Base-by-base conservation (phyloP, 2,329 filamentous ascomycete species). In the Colletotrichum noveboracense region DNA sequence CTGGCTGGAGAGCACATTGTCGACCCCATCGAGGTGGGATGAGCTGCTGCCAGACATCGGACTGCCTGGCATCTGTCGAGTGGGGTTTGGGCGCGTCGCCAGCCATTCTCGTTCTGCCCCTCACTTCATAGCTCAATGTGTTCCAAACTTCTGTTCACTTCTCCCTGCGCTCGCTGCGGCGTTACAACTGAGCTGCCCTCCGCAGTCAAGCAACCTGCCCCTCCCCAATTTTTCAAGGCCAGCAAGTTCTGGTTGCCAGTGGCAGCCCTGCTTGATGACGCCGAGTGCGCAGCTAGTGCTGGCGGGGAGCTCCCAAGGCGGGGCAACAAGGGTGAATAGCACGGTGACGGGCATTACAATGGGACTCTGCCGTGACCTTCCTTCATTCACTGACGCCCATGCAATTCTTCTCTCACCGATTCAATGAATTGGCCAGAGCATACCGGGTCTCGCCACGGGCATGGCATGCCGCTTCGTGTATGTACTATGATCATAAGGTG, bases 251-350 rank as follows among this genome's bases (percentile, higher is more conserved):
- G 14, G 34, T 52, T 58, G 34, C 70, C 61, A 62, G 56, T 60
- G 64, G 34, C 64, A 73, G 74, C 74, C 70, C 65, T 74, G 74
- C 58, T 43, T 36, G 34, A 76, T 74, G 70, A 75, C 70, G 73
- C 70, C 55, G 21, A 64, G 26, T 62, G 32, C 52, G 60, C 71
- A 71, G 68, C 38, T n/a, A 56, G 32, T 65, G 34, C 58, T 66
- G 73, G 56, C 56, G 56, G 56, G 26, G 43, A 69, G 34, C 34
- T 76, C 65, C 68, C n/a, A 21, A 38, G 74, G 74, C 28, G 70
- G 70, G 70, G 74, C 70, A 65, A 76, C 74, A 73, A 48, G 74
- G 73, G 67, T 56, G 32, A 32, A 61, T 9, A 24, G 16, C 30
- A 48, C 48, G 28, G 66, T 14, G 55, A 61, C 7, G 16, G 36